Percentiles rank a stretch among this genome's conserved stretches.
These are phyloP conservation scores for Tolypocladium inflatum DNA, from an alignment of 2,329 filamentous ascomycete species.

Conservation along the genomic window DNA sequence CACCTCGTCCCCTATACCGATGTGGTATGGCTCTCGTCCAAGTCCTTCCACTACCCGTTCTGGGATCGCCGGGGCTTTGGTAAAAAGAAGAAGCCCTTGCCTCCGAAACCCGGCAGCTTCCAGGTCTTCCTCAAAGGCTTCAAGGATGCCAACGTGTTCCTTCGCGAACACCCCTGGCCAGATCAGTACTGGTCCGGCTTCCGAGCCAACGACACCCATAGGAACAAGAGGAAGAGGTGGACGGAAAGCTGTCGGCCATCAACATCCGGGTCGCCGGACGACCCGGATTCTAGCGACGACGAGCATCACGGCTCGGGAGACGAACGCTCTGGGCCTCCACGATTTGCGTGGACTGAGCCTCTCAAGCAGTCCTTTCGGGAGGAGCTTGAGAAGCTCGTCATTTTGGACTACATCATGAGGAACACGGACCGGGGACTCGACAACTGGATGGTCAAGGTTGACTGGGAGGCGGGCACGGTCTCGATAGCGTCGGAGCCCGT, in stretches of 20 bases:
- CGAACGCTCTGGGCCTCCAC: constrained; percentile 42
- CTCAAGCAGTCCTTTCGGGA: constrained; percentile 90
- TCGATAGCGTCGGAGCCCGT: constrained; percentile 77
- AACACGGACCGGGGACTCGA: constrained; percentile 95
- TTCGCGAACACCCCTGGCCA: constrained; percentile 93
- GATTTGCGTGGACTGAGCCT: constrained; percentile 77
- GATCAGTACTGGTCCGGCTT: constrained; percentile 72
- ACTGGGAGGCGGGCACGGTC: constrained; percentile 73
- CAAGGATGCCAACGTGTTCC: constrained; percentile 92
- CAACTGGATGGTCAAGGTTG: constrained; percentile 99
- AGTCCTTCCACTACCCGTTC: constrained; percentile 96
- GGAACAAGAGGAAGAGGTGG: constrained; percentile 64
- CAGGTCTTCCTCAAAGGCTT: constrained; percentile 96
- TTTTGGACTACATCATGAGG: constrained; percentile 97
- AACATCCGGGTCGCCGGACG: constrained; percentile 39
- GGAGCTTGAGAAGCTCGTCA: constrained; percentile 92
- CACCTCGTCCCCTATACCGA: constrained; percentile 95
- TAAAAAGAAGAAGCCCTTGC: constrained; percentile 76
- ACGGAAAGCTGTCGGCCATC: constrained; percentile 70
- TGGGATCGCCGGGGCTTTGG: constrained; percentile 89
- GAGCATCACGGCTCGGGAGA: constrained; percentile 32
- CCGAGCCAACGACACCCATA: constrained; percentile 56
- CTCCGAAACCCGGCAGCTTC: constrained; percentile 88
- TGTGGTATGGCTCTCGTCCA: constrained; percentile 87
- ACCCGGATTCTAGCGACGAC: constrained; percentile 56